Evolutionary conservation across 306 rosid genomes (phyloP).

Genomic region (Prosopis cineraria): DNA sequence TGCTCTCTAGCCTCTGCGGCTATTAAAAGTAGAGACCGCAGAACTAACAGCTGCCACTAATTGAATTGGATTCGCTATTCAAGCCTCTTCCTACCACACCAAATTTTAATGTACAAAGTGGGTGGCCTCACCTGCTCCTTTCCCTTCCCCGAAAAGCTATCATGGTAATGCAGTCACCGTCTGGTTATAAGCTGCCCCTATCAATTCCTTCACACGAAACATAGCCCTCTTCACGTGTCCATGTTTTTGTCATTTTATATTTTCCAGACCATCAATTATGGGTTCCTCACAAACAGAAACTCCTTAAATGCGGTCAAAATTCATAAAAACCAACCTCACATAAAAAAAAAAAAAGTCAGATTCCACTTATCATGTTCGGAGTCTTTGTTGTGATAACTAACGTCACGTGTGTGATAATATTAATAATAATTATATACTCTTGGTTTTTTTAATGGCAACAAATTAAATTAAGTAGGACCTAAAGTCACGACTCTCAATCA

Average conservation of each 20-base stretch:
- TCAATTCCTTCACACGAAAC: conserved; percentile 44
- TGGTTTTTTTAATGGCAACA: neutral
- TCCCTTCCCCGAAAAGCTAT: conserved; percentile 34
- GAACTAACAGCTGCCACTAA: neutral
- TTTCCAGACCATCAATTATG: conserved; percentile 22
- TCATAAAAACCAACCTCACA: conserved; percentile 21
- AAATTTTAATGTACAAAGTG: neutral
- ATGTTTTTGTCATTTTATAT: conserved; percentile 10
- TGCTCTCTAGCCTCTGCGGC: neutral
- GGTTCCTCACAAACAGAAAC: conserved; percentile 30
- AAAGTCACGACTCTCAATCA: neutral
- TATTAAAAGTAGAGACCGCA: neutral
- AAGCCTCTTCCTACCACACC: neutral
- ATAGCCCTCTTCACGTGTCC: conserved; percentile 29
- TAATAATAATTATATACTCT: neutral
- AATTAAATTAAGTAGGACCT: conserved; percentile 27
- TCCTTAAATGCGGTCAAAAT: conserved; percentile 53
- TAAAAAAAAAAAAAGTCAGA: conserved; percentile 8
- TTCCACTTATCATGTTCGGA: conserved; percentile 37
- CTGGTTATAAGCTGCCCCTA: conserved; percentile 37
- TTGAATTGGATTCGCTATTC: neutral
- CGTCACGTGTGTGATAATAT: conserved; percentile 45
- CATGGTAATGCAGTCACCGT: conserved; percentile 1
- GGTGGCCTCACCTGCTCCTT: neutral
- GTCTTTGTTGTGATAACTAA: conserved; percentile 36